phyloP scores from a whole-genome alignment of 306 rosid genomes.

The Neltuma alba region DNA sequence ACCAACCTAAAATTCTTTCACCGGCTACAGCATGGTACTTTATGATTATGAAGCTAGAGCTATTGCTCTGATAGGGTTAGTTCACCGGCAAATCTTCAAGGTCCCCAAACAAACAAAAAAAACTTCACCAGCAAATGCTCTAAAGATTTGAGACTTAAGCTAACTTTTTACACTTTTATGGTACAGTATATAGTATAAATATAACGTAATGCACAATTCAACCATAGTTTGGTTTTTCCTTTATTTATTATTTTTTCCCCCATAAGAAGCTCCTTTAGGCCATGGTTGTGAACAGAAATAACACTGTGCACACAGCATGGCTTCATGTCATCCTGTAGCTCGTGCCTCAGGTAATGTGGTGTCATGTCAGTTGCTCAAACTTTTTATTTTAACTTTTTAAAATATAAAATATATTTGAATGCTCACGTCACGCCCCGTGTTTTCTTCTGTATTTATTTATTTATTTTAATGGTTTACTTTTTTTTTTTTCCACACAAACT shows the following conservation, averaged over 20 bases:
- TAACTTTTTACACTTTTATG: not conserved
- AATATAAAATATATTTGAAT: too few species aligned
- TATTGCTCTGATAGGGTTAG: not conserved
- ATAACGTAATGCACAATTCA: not conserved
- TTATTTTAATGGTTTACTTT: not conserved
- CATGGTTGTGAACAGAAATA: not conserved
- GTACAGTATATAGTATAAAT: not conserved
- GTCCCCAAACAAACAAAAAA: too few species aligned
- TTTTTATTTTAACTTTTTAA: too few species aligned
- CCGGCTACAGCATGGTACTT: too few species aligned
- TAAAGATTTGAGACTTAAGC: not conserved
- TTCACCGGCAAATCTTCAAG: not conserved
- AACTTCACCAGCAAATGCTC: too few species aligned
- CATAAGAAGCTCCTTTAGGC: too few species aligned
- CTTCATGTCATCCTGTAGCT: not conserved
- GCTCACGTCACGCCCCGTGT: not conserved
- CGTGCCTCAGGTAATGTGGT: not conserved
- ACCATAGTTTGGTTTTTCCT: too few species aligned
- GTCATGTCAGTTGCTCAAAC: not conserved
- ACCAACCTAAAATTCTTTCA: too few species aligned
- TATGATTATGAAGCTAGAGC: not conserved
- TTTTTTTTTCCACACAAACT: too few species aligned
- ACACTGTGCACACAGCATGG: not conserved
- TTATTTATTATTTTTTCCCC: too few species aligned
- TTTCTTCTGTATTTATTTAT: not conserved